Percentiles rank a stretch among this genome's conserved stretches.
These are phyloP conservation scores for Cryphonectria parasitica DNA, from an alignment of 2,329 filamentous ascomycete genomes.

Conservation along the genomic window DNA sequence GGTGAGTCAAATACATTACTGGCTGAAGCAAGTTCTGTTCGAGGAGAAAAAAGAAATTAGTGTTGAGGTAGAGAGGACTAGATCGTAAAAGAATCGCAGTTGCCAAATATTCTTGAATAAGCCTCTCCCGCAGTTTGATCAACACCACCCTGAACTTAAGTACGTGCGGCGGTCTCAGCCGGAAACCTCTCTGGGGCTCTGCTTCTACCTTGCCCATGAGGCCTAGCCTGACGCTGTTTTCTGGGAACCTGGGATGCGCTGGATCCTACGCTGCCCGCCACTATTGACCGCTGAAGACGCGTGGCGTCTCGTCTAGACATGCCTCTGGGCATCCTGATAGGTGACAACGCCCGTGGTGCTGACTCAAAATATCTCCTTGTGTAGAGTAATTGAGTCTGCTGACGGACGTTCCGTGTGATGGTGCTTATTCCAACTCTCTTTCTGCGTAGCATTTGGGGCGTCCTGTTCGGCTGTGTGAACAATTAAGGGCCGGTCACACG, in stretches of 20 bases:
- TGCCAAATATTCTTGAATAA: neutral
- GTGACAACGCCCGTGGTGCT: neutral
- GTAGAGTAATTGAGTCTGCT: neutral
- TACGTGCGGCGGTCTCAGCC: neutral
- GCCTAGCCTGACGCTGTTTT: neutral
- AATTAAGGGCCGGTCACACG: neutral
- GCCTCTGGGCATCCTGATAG: neutral
- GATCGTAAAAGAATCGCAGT: neutral
- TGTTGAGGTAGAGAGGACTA: neutral
- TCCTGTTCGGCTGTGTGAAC: neutral
- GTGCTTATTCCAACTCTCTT: neutral
- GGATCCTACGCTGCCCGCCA: neutral
- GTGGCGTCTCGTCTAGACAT: neutral
- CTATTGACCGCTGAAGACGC: neutral
- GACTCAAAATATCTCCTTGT: neutral
- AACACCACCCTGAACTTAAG: neutral
- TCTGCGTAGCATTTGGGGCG: neutral
- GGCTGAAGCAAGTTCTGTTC: neutral
- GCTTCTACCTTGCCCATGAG: neutral
- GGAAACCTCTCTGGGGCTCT: neutral
- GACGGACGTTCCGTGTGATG: neutral
- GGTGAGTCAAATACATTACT: neutral
- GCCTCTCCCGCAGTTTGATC: neutral
- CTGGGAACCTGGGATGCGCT: neutral
- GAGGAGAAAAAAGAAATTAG: neutral